phyloP scores from a whole-genome alignment of 371 early-diverging fungal species.

The Coemansia sp. region DNA sequence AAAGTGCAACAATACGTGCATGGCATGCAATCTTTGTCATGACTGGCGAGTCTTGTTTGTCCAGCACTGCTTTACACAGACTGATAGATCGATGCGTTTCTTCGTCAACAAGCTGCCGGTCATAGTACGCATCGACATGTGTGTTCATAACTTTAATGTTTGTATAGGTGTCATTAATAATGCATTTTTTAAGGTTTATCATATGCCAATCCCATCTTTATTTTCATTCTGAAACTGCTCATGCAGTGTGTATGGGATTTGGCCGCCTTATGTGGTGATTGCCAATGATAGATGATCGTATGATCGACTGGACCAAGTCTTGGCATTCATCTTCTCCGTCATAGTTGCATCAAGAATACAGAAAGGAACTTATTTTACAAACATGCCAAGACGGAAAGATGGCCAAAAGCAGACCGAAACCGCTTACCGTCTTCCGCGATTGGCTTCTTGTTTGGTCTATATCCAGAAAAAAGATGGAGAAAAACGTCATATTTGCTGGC shows the following conservation, averaged over 20 bases:
- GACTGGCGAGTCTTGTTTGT: slow-evolving; percentile 9
- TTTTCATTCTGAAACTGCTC: no score
- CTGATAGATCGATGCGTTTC: slow-evolving; percentile 15
- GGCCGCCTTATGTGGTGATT: no score
- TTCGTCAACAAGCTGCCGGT: slow-evolving; percentile 27
- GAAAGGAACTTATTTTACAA: no score
- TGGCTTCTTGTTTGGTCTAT: background rate
- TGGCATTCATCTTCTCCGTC: background rate
- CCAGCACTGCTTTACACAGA: slow-evolving; percentile 16
- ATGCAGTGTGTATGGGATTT: no score
- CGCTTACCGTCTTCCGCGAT: background rate
- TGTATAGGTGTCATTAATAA: no score
- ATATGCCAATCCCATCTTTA: no score
- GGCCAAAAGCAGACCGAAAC: no score
- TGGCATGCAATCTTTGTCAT: slow-evolving; percentile 13
- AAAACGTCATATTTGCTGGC: background rate
- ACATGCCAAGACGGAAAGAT: no score
- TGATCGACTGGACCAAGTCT: background rate
- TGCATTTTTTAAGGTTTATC: no score
- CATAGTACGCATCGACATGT: slow-evolving; percentile 13
- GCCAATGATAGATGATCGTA: no score
- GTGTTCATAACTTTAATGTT: no score
- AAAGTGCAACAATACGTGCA: slow-evolving; percentile 19
- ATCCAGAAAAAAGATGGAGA: background rate
- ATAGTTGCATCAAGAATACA: no score